Evolutionary conservation across 1,284 basidiomycete genomes (phyloP), one percentile per base, ranked within the genome.

Genomic region (Marasmius oreades): DNA sequence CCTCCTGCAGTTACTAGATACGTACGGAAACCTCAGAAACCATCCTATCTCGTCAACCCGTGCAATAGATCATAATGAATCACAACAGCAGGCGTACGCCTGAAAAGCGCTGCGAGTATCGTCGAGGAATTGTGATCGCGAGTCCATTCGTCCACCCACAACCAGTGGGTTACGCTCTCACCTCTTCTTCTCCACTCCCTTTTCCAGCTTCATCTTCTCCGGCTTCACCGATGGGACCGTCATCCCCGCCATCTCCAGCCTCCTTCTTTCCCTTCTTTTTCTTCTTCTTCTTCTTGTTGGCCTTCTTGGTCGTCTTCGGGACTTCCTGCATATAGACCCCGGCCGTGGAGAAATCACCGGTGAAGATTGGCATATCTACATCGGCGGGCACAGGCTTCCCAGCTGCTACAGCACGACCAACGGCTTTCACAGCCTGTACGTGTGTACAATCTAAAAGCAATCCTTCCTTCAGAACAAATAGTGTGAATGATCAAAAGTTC

Each of bases 251-350:
- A n/a, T n/a, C 36, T 37, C 36, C 36, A 37, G 36, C 36, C 36
- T 37, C n/a, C 36, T 37, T 37, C 2, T 37, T 37, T 3, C 34
- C 16, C 34, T 36, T 43, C 51, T 52, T 28, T 26, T 50, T 53
- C 37, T 53, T 53, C 22, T 53, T 53, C 36, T 53, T 42, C 37
- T 28, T 53, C 23, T 43, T 53, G n/a, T n/a, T n/a, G n/a, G n/a
- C n/a, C n/a, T n/a, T n/a, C 51, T 53, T 43, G 23, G 37, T 23
- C 37, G 24, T 26, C 10, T 28, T 12, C 37, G 39, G 37, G 31
- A 42, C 39, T 24, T 53, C 51, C 14, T 37, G 36, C 51, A 26
- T n/a, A 14, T n/a, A n/a, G 5, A 53, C 18, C 2, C 51, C 51
- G 18, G 18, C 22, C 37, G 18, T 26, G 1, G 51, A 53, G 31